Conservation (phyloP, 352 stramenopile species). For the Pythium guiyangense region DNA sequence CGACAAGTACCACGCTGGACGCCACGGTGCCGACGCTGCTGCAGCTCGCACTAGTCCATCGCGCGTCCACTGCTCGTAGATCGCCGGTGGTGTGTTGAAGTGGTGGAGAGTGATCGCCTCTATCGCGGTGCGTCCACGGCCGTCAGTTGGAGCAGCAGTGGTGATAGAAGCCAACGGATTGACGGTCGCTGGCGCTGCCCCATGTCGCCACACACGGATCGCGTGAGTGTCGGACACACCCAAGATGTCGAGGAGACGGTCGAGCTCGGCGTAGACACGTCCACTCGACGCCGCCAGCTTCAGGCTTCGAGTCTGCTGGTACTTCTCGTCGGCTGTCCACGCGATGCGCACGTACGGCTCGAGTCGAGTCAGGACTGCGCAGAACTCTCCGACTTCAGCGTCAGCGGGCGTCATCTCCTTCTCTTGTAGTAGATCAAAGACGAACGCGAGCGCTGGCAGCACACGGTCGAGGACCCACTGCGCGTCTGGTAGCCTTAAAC, state of each 20-base stretch:
- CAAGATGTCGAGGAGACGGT: slow-evolving; percentile 7
- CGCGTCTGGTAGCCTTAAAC: background rate
- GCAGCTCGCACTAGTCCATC: background rate
- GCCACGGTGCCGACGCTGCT: too few species aligned
- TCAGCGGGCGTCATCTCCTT: background rate
- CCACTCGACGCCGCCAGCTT: background rate
- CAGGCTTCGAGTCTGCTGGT: too few species aligned
- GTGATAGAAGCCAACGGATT: too few species aligned
- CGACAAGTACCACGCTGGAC: background rate
- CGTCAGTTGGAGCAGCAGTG: too few species aligned
- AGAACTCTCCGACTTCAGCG: background rate
- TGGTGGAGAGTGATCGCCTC: background rate
- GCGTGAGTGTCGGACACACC: too few species aligned
- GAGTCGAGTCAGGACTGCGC: background rate
- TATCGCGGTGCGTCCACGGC: too few species aligned
- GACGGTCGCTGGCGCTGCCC: too few species aligned
- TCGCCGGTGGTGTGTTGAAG: background rate
- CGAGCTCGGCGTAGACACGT: slow-evolving; percentile 8
- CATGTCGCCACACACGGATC: too few species aligned
- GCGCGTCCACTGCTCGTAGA: background rate
- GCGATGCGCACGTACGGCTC: background rate
- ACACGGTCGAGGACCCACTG: background rate
- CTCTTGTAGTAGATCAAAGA: too few species aligned
- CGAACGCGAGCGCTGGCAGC: background rate
- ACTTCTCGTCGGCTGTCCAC: slow-evolving; percentile 1